Base-by-base conservation (phyloP, 2,329 filamentous ascomycete genomes). In the Microcyclosporella mali region DNA sequence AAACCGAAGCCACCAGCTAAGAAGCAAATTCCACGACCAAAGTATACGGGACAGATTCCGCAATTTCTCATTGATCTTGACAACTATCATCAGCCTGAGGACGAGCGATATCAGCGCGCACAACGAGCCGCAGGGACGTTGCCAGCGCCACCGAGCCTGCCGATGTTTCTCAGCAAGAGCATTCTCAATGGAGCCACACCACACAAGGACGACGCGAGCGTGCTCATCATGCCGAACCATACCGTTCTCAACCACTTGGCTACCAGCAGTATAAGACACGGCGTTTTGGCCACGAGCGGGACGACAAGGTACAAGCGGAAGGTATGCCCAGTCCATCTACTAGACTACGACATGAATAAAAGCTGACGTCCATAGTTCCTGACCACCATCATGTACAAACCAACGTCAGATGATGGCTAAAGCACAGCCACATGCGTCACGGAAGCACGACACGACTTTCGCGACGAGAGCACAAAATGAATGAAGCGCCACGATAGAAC, bases 221-320 rank as follows among this genome's bases (percentile, higher is more conserved):
- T 98, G 48, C 71, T 98, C 51, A 92, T 88, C 55, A 90, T 95
- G 77, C 92, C 92, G 11, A 98, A 97, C 59, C 90, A 98, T 61
- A 95, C 92, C 0, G 88, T 97, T 25, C 71, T 98, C 50, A 98
- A 98, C 56, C 92, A 98, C 65, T 72, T 98, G 55, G 90, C 90
- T 37, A 98, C 92, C 2, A 97, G 90, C 66, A 95, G 89, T 65
- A 98, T 98, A 66, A 95, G 95, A 71, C 88, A 95, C 55, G 89
- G 90, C 50, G 86, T 97, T 18, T 74, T 98, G 52, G 92, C 92
- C 27, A 94, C 94, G 4, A 95, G 89, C 59, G 90, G 88, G 11
- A 98, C 92, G 4, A 98, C 92, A n/a, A 78, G 92, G 65, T 98
- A 97, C 66, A 94, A 88, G 70, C 84, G 86, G 67, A 98, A 98